phyloP scores from a whole-genome alignment of 768 basidiomycete genomes.

The Hysterangium stoloniferum region DNA sequence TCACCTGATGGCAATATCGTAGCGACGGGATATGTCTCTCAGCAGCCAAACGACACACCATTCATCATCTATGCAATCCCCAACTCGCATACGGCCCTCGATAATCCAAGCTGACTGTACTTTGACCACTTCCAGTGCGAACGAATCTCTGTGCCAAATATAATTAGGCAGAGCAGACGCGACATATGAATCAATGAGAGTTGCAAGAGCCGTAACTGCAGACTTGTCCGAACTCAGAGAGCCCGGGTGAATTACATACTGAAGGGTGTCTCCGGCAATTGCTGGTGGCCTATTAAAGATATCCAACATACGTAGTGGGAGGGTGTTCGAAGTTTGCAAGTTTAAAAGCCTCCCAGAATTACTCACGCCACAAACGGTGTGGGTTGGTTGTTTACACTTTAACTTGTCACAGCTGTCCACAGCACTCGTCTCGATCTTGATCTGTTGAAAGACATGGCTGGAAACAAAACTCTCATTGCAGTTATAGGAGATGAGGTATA shows the following conservation, averaged over 20 bases:
- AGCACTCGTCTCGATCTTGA: not conserved
- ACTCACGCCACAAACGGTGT: constrained; percentile 11
- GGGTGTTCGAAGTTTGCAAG: not conserved
- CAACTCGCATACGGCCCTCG: constrained; percentile 83
- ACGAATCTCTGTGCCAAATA: constrained; percentile 80
- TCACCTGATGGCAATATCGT: constrained; percentile 78
- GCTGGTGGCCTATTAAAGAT: constrained; percentile 69
- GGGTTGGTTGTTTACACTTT: constrained; percentile 15
- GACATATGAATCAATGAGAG: constrained; percentile 54
- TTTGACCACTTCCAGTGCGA: constrained; percentile 64
- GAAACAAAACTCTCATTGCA: constrained; percentile 74
- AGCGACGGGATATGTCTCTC: constrained; percentile 63
- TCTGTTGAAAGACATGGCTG: constrained; percentile 11
- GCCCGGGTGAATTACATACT: constrained; percentile 66
- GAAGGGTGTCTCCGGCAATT: constrained; percentile 80
- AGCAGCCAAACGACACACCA: constrained; percentile 93
- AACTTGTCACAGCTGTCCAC: not conserved
- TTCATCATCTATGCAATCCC: constrained; percentile 97
- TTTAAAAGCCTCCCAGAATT: not conserved
- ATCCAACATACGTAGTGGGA: constrained; percentile 38
- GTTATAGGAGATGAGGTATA: constrained; percentile 96
- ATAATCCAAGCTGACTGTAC: constrained; percentile 45
- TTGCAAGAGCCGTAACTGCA: constrained; percentile 56
- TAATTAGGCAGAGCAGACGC: constrained; percentile 43
- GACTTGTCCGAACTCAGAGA: constrained; percentile 45